A percentile compares a stretch with the other conserved stretches of the same genome.
Conservation (phyloP, 768 basidiomycete species). For the Amanita rubescens region DNA sequence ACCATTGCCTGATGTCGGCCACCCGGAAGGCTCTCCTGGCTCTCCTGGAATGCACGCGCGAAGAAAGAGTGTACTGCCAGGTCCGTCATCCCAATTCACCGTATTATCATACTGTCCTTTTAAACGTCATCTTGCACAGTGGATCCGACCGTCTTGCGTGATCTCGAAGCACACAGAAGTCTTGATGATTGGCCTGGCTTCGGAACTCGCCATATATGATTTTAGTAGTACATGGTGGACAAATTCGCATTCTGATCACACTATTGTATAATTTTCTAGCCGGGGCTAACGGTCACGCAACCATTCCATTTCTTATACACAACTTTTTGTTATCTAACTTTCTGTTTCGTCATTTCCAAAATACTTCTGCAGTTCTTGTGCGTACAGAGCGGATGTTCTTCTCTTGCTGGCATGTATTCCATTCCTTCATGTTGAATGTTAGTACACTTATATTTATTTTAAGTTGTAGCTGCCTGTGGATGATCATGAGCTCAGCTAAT, state of each 20-base stretch:
- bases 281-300: not conserved
- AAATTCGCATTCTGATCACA: not conserved
- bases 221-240: not conserved
- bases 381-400: not conserved
- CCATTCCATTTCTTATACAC: not conserved
- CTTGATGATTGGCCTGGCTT: slow-evolving; percentile 44
- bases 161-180: slow-evolving; percentile 82
- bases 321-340: not conserved
- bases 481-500: not conserved
- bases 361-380: not conserved
- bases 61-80: slow-evolving; percentile 91
- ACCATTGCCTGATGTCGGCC: slow-evolving; percentile 58
- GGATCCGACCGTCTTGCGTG: slow-evolving; percentile 82
- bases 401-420: not conserved
- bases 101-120: slow-evolving; percentile 12
- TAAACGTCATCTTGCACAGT: slow-evolving; percentile 36
- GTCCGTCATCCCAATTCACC: slow-evolving; percentile 32
- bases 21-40: slow-evolving; percentile 49
- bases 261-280: not conserved
- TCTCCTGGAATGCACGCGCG: slow-evolving; percentile 75
- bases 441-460: not conserved
- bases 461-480: not conserved
- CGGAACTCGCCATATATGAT: slow-evolving; percentile 8
- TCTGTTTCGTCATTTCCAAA: not conserved
- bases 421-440: not conserved